Conservation (phyloP, 441 rosid genomes). For the Croton setiger region DNA sequence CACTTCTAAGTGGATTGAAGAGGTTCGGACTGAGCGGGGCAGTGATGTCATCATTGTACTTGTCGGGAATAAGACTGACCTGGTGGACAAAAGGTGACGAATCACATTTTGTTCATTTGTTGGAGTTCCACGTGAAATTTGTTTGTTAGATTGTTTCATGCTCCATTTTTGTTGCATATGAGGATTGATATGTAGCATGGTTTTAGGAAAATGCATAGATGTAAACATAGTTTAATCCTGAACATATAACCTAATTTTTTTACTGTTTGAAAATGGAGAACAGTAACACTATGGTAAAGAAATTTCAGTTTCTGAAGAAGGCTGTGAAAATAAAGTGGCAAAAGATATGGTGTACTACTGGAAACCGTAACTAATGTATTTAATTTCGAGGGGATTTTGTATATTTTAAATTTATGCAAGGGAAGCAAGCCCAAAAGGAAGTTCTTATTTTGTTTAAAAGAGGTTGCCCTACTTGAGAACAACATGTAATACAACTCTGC, state of each 20-base stretch:
- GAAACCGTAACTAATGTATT: neutral
- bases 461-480: neutral
- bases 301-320: neutral
- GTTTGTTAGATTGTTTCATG: neutral
- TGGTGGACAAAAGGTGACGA: conserved; percentile 78
- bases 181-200: neutral
- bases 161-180: neutral
- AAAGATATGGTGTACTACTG: neutral
- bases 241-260: neutral
- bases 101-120: neutral
- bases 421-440: neutral
- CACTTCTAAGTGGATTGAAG: conserved; percentile 85
- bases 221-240: neutral
- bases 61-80: conserved; percentile 90
- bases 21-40: conserved; percentile 85
- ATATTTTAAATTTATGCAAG: neutral
- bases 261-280: neutral
- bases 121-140: conserved; percentile 1
- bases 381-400: neutral
- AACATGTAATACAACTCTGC: no score
- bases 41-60: conserved; percentile 89
- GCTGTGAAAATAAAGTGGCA: neutral
- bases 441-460: neutral
- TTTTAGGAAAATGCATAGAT: neutral
- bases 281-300: neutral